Base-by-base conservation (phyloP, 1,284 basidiomycete species). In the Ceratobasidium sp. region DNA sequence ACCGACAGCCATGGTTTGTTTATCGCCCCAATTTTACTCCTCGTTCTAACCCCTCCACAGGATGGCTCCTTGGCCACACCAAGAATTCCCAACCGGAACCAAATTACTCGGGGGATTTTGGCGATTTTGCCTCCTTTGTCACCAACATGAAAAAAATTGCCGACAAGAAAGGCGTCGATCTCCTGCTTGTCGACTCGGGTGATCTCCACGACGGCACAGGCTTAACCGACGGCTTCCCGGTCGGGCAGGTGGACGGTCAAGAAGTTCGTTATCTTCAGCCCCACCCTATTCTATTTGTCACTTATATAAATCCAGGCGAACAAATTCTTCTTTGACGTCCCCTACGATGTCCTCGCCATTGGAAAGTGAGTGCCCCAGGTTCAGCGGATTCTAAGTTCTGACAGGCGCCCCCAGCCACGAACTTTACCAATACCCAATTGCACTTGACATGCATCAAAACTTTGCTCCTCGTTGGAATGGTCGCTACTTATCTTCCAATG, bases 141-240 rank as follows among this genome's bases (percentile, higher is more conserved):
- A 82, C 87, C 5, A 93, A 94, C 79, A 94, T 96, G 92, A 93
- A 95, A 82, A 80, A 87, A 59, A 86, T 91, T 65, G 93, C 95
- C 1, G 76, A 91, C 89, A 83, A 90, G 81, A 90, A 89, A 77
- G 88, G 90, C 76, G 91, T 92, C 11, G 92, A 93, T 81, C 86
- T 93, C 7, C 85, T 93, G 46, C 85, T 94, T 37, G 87, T 93
- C 13, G 91, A 93, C 80, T 91, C 90, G 29, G 92, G 92, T 22
- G 92, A 95, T 82, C 83, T 95, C 76, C 95, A 95, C 79, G 94
- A 96, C 81, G 94, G 91, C 1, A 94, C 93, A 62, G 91, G 91
- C 0, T 83, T 92, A 13, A 89, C 90, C 0, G 95, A 96, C 80
- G 92, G 91, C 0, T 92, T 85, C 81, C 90, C 91, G 17, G 80